A percentile compares a stretch with the other conserved stretches of the same genome.
Conservation (phyloP, 352 stramenopile genomes). For the Thalassiosira gravida region DNA sequence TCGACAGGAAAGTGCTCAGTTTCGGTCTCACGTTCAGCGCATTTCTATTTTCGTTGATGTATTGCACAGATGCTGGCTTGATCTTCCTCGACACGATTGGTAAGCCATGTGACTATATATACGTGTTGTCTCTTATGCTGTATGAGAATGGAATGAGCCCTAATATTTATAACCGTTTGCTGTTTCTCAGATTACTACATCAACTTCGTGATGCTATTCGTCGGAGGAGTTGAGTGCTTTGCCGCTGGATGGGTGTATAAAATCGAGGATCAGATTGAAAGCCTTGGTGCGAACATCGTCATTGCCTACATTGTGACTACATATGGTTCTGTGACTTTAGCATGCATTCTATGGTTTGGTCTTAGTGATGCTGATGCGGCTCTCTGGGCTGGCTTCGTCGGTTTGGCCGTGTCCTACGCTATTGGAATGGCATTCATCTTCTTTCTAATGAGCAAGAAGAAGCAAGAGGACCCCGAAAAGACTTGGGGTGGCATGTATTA, state of each 20-base stretch:
- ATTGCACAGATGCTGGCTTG: constrained; percentile 75
- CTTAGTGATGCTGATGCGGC: constrained; percentile 35
- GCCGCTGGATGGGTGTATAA: constrained; percentile 59
- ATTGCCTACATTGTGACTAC: constrained; percentile 54
- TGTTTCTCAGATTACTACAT: too few relatives aligned
- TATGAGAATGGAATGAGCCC: too few relatives aligned
- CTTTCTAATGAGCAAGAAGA: constrained; percentile 49
- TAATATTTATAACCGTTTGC: too few relatives aligned
- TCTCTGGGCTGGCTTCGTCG: constrained; percentile 54
- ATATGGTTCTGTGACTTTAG: constrained; percentile 63
- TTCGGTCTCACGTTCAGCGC: constrained; percentile 41
- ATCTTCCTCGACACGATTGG: constrained; percentile 77
- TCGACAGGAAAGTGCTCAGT: constrained; percentile 26
- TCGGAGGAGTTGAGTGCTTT: constrained; percentile 73
- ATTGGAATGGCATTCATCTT: constrained; percentile 30
- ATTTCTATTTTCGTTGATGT: constrained; percentile 61
- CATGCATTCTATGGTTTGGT: constrained; percentile 66
- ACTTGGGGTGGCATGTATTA: constrained; percentile 47
- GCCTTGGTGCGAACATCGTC: constrained; percentile 53
- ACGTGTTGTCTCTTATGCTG: too few relatives aligned
- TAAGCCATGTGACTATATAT: too few relatives aligned
- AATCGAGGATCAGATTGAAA: constrained; percentile 54
- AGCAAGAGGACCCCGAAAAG: constrained; percentile 30
- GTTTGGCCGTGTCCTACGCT: constrained; percentile 34
- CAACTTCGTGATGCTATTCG: constrained; percentile 79